Evolutionary conservation across 1,284 basidiomycete genomes (phyloP), one percentile per base, ranked within the genome.

Genomic region (Cutaneotrichosporon curvatum): DNA sequence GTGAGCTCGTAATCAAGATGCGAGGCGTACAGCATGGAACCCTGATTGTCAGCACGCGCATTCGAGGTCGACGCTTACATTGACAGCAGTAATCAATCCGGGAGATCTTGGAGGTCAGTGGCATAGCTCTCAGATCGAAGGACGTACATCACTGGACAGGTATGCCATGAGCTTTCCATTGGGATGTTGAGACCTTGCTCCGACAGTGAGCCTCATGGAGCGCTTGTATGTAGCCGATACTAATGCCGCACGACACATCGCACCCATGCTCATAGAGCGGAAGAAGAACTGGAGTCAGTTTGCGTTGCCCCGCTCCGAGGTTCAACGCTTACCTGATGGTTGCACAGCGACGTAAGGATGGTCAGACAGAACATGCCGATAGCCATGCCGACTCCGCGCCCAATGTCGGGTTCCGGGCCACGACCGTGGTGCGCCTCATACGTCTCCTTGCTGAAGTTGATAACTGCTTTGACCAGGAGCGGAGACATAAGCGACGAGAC

Each of bases 151-250:
- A 4, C 80, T 79, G 8, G 78, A 80, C 39, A 85, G 79, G 62
- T 86, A 82, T 57, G 82, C 84, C 41, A 87, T 77, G 30, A 89
- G 75, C 43, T 80, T 79, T 3, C 84, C 79, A 58, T 83, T 85
- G 3, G 79, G 74, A 43, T 83, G 75, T 19, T 75, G 73, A 9
- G 79, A 76, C 40, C 85, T 75, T n/a, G 81, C 79, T 58, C 81
- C 81, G 5, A 81, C 80, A 1, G 79, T 80, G 37, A 89, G 73
- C 31, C 73, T 71, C 39, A 87, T 76, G 2, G 82, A 79, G 22
- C 84, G 80, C 51, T 81, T 79, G 72, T 87, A 90, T 20, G 87
- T 79, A 0, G 82, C 81, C 36, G 79, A 77, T 46, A 85, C 86
- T 36, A 91, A 75, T 1, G 84, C 80, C 0, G 81, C 81, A 37